Base-by-base conservation (phyloP, 176 grass and related monocot genomes). In the Lolium perenne region DNA sequence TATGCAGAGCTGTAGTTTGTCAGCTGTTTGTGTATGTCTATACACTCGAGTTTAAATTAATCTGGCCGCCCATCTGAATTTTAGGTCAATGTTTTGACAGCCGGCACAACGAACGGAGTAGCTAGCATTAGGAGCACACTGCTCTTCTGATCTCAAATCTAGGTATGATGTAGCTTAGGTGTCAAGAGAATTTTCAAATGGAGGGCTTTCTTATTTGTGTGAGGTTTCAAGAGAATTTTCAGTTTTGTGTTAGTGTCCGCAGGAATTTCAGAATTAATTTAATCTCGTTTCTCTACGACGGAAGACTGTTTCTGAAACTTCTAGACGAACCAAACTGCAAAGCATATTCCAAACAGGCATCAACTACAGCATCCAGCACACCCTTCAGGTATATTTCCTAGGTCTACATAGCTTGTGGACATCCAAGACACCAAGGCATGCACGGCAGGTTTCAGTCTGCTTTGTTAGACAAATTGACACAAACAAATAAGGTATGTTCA, bases 401-500 rank as follows among this genome's bases (percentile, higher is more conserved):
- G 59, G 10, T 26, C 21, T 13, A 25, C 60, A 26, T 61, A 22
- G 6, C 41, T 43, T 7, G 41, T 43, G 41, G 41, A 35, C 32
- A 35, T 35, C 32, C 2, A 76, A 22, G 25, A 17, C 58, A 80
- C 5, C 17, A 20, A 40, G 11, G 23, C 47, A 76, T 8, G 23
- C 17, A 38, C 5, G 13, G 29, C 12, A 23, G 21, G 77, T 47
- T 51, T 55, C 35, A 21, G 53, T 51, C 63, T 77, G 65, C 3
- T 38, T 76, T 76, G 71, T 83, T 83, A 88, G 72, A 75, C 41
- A 41, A 53, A 71, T 43, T 75, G 41, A 78, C 81, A 88, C 74
- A 26, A 73, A 84, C 87, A 77, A 61, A 71, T 88, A 57, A 79
- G 74, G 41, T 29, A 83, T 63, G 53, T 47, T 57, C 18, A 78